Evolutionary conservation across 371 early-diverging fungal species (phyloP), one percentile per base, ranked within the genome.

Genomic region (Actinomucor elegans): DNA sequence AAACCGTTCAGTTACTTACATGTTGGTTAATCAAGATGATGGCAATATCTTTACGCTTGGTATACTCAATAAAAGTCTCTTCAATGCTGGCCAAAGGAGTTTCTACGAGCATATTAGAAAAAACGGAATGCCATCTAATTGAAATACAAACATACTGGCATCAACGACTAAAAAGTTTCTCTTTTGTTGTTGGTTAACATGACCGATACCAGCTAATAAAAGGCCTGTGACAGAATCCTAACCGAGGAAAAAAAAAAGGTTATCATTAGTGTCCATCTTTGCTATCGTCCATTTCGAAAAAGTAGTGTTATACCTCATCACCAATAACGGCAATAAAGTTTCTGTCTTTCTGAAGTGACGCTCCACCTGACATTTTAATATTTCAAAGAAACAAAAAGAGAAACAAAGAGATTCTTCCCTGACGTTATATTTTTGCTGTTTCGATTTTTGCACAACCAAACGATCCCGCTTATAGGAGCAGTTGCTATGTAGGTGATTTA

Each of bases 11-110:
- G n/a, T n/a, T n/a, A 50, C 79, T 63, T 77, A 93, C 92, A 65
- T 94, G 94, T 77, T 99, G 99, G 71, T 93, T 99, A 58, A 99
- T 96, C 56, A 99, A 69, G 48, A 99, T 87, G 68, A 99, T 97
- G 44, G 97, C 98, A 73, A 99, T 93, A 60, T 99, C 98, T 77
- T 93, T 94, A 52, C 97, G 84, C 61, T 81, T 80, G n/a, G 89
- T 88, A 61, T 94, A 94, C 60, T 91, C 90, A 14, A 69, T 59
- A 68, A 98, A 98, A 10, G 89, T 69, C 66, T 94, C 93, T 68
- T 98, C 96, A 58, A 98, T 89, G 33, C 86, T 83, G 24, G 85
- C 66, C 49, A 94, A 68, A n/a, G 96, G 86, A 3, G 98, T 97
- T 71, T 97, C 94, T 94, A 61, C 5, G 23, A 15, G n/a, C n/a